These are phyloP conservation scores for Botryotinia calthae DNA, from an alignment of 2,329 filamentous ascomycete species.

Conservation along the genomic window DNA sequence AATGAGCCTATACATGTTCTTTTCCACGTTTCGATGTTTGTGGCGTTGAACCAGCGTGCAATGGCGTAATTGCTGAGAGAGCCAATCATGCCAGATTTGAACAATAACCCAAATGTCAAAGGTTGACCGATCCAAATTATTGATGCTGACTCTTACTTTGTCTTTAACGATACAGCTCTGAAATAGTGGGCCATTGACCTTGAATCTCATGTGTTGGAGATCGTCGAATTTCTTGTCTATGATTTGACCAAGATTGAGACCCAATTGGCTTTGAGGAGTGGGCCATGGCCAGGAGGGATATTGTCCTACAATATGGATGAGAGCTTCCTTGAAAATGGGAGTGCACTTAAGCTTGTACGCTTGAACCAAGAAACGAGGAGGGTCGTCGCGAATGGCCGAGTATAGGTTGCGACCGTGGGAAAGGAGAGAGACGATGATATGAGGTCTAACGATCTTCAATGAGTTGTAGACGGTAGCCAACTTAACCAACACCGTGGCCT, in stretches of 20 bases:
- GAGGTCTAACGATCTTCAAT: conserved; percentile 17
- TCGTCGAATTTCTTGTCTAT: too few species aligned
- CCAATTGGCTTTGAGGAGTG: not conserved
- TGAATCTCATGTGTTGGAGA: conserved; percentile 19
- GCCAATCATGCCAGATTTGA: conserved; percentile 34
- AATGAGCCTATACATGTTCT: conserved; percentile 28
- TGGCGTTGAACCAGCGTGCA: not conserved
- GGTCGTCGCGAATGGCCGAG: conserved; percentile 24
- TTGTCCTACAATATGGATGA: conserved; percentile 32
- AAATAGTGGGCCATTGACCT: conserved; percentile 24
- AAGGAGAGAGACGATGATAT: conserved; percentile 25
- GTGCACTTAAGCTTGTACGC: conserved; percentile 23
- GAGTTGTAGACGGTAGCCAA: conserved; percentile 22
- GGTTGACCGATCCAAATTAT: conserved; percentile 29
- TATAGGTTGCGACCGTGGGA: conserved; percentile 26
- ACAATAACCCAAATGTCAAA: conserved; percentile 28
- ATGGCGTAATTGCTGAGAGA: conserved; percentile 20
- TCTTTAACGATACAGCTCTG: conserved; percentile 20
- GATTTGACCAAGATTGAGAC: too few species aligned
- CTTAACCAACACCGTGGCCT: conserved; percentile 22
- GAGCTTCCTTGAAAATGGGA: conserved; percentile 31
- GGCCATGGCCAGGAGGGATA: conserved; percentile 27
- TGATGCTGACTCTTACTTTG: conserved; percentile 13
- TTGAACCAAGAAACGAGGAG: conserved; percentile 29
- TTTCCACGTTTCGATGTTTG: not conserved